Conservation (phyloP, 2,329 filamentous ascomycete species). For the Stagonosporopsis rhizophila region DNA sequence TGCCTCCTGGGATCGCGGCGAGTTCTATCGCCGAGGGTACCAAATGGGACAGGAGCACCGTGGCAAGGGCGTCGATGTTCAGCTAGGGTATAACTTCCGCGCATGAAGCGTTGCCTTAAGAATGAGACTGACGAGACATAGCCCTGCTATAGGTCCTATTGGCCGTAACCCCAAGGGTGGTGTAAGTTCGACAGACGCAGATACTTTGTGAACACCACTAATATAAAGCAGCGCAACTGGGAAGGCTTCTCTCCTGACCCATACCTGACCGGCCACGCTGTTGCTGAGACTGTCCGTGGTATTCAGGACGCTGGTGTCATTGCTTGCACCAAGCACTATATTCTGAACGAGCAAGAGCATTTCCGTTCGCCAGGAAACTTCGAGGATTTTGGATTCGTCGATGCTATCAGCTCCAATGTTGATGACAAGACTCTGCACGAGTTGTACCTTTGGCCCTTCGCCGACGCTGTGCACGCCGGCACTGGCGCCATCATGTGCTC, state of each 20-base stretch:
- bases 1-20: constrained; percentile 78
- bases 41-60: constrained; percentile 79
- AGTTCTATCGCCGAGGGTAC: constrained; percentile 72
- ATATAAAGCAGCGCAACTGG: constrained; percentile 33
- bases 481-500: constrained; percentile 64
- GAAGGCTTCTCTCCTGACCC: constrained; percentile 73
- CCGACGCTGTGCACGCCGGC: constrained; percentile 59
- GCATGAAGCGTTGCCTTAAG: neutral
- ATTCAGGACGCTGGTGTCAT: constrained; percentile 84
- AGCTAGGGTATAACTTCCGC: constrained; percentile 63
- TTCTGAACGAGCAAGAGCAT: constrained; percentile 67
- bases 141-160: constrained; percentile 75
- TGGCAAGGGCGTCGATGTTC: constrained; percentile 76
- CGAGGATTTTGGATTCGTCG: constrained; percentile 65
- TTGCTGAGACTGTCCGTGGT: constrained; percentile 76
- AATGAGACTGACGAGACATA: neutral
- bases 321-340: constrained; percentile 72
- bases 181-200: constrained; percentile 34
- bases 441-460: constrained; percentile 67
- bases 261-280: constrained; percentile 73
- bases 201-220: neutral
- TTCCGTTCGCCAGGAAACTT: constrained; percentile 70
- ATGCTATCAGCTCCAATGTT: constrained; percentile 66
- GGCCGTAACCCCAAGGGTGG: constrained; percentile 73
- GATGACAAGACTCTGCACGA: constrained; percentile 71